Conservation (phyloP, 2,329 filamentous ascomycete species). For the Fusarium lateritium region DNA sequence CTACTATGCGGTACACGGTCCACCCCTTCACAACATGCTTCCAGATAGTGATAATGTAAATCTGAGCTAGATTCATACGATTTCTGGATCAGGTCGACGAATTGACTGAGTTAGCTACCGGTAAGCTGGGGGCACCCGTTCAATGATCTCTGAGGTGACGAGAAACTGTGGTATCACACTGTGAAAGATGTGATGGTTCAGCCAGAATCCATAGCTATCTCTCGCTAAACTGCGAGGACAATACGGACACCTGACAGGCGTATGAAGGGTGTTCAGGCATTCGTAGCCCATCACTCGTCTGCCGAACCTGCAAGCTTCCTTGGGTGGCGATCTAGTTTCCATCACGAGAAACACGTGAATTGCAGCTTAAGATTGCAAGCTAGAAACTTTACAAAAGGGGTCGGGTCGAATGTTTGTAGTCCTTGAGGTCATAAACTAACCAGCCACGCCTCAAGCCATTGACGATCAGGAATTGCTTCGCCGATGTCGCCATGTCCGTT, state of each 20-base stretch:
- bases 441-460: constrained; percentile 20
- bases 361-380: neutral
- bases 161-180: neutral
- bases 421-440: neutral
- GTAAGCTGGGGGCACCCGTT: constrained; percentile 56
- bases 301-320: too few relatives aligned
- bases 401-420: neutral
- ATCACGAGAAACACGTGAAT: neutral
- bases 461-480: constrained; percentile 26
- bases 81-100: constrained; percentile 51
- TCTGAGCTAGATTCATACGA: neutral
- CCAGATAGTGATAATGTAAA: constrained; percentile 52
- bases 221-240: neutral
- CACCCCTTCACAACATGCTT: constrained; percentile 58
- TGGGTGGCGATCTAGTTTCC: neutral
- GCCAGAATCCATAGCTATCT: neutral
- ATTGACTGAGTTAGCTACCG: constrained; percentile 59
- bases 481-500: constrained; percentile 16
- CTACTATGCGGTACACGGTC: constrained; percentile 51
- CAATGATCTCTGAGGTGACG: constrained; percentile 54
- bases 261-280: too few relatives aligned
- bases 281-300: too few relatives aligned
- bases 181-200: constrained; percentile 47
- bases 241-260: neutral
- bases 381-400: neutral